Percentiles rank a stretch among this genome's conserved stretches.
phyloP scores from a whole-genome alignment of 345 rosid species.

The Pelargonium nanum region DNA sequence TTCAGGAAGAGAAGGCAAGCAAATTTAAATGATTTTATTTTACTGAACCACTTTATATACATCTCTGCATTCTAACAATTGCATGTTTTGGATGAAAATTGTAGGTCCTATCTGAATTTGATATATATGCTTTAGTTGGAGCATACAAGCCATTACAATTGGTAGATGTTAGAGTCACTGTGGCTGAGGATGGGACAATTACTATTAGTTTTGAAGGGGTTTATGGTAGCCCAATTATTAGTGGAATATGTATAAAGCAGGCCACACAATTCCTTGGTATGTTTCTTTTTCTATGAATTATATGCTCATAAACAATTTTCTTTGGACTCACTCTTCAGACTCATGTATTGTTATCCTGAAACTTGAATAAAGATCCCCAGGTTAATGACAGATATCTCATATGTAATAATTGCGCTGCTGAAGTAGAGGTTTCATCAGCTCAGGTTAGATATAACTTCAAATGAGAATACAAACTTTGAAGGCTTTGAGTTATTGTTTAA shows the following conservation, averaged over 20 bases:
- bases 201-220: slow-evolving; percentile 60
- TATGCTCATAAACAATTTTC: not conserved
- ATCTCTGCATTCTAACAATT: slow-evolving; percentile 6
- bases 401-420: slow-evolving; percentile 61
- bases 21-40: not conserved
- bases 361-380: slow-evolving; percentile 20
- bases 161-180: slow-evolving; percentile 56
- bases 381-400: slow-evolving; percentile 43
- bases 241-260: slow-evolving; percentile 77
- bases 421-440: slow-evolving; percentile 58
- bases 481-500: not conserved
- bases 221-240: slow-evolving; percentile 62
- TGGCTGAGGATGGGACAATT: slow-evolving; percentile 54
- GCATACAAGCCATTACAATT: slow-evolving; percentile 71
- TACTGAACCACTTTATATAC: not conserved
- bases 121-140: slow-evolving; percentile 72
- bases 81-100: slow-evolving; percentile 9
- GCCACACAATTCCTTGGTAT: slow-evolving; percentile 29
- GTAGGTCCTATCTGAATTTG: slow-evolving; percentile 80
- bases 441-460: slow-evolving; percentile 36
- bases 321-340: not conserved
- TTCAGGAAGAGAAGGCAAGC: slow-evolving; percentile 87
- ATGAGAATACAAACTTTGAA: not conserved
- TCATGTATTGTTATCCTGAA: not conserved
- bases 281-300: not conserved